A percentile compares a stretch with the other conserved stretches of the same genome.
Conservation (phyloP, 768 basidiomycete species). For the Amylocystis lapponica region DNA sequence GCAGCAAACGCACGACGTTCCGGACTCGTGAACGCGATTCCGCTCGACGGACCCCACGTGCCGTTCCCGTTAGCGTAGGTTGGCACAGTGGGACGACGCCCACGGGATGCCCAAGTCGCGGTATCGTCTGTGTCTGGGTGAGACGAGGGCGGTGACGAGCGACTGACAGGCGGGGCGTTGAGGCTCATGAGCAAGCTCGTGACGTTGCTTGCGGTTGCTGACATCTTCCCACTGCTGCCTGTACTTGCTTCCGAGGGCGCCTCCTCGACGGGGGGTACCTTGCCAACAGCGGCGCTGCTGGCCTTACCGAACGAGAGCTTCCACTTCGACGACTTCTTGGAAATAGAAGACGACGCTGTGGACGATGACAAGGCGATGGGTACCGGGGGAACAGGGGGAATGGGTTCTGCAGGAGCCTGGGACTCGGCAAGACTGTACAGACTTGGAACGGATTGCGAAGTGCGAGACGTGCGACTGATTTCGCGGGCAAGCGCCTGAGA, state of each 20-base stretch:
- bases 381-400: conserved; percentile 1
- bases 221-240: conserved; percentile 32
- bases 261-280: conserved; percentile 11
- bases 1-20: no score
- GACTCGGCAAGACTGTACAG: conserved; percentile 3
- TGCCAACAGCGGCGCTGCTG: conserved; percentile 21
- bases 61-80: conserved; percentile 10
- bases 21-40: conserved; percentile 12
- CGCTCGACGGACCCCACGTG: conserved; percentile 14
- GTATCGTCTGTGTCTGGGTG: conserved; percentile 7
- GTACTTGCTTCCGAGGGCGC: conserved; percentile 6
- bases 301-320: conserved; percentile 70
- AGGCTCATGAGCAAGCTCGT: conserved; percentile 69
- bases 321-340: conserved; percentile 86
- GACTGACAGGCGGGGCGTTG: conserved; percentile 32
- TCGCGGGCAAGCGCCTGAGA: conserved; percentile 82
- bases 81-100: conserved; percentile 11
- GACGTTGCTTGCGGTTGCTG: conserved; percentile 74
- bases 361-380: conserved; percentile 8
- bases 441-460: conserved; percentile 8
- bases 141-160: conserved; percentile 3
- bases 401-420: conserved; percentile 18
- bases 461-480: conserved; percentile 53
- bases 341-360: conserved; percentile 37
- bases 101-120: conserved; percentile 5